These are phyloP conservation scores for Fonsecaea monophora DNA, from an alignment of 2,329 filamentous ascomycete genomes.

Conservation along the genomic window DNA sequence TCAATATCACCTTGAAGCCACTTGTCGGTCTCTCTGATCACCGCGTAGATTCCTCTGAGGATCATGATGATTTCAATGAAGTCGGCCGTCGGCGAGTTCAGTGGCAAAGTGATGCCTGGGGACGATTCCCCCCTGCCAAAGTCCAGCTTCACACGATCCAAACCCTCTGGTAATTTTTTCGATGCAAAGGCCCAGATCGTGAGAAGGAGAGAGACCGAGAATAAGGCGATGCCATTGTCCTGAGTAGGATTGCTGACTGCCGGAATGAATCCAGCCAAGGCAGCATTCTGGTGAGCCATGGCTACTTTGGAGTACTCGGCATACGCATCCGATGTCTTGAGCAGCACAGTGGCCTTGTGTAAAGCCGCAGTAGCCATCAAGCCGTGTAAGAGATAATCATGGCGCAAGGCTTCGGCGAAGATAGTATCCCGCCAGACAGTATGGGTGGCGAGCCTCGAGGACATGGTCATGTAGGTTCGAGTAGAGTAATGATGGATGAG, in stretches of 20 bases:
- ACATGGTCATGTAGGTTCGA: slow-evolving; percentile 45
- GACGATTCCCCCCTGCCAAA: slow-evolving; percentile 27
- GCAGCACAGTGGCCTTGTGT: slow-evolving; percentile 47
- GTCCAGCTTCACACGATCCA: slow-evolving; percentile 37
- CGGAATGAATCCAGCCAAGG: slow-evolving; percentile 39
- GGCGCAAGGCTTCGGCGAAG: slow-evolving; percentile 49
- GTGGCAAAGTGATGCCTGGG: slow-evolving; percentile 31
- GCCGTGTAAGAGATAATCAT: slow-evolving; percentile 52
- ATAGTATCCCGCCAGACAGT: slow-evolving; percentile 51
- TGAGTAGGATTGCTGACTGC: slow-evolving; percentile 37
- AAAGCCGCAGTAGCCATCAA: slow-evolving; percentile 50
- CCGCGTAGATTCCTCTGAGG: slow-evolving; percentile 38
- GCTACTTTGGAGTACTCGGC: slow-evolving; percentile 40
- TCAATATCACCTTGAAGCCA: slow-evolving; percentile 40
- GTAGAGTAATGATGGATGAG: slow-evolving; percentile 55
- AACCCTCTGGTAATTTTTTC: slow-evolving; percentile 37
- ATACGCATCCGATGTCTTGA: slow-evolving; percentile 36
- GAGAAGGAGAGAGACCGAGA: slow-evolving; percentile 38
- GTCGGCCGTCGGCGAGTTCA: slow-evolving; percentile 33
- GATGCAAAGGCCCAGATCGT: slow-evolving; percentile 40
- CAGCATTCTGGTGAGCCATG: slow-evolving; percentile 39
- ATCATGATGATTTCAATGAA: slow-evolving; percentile 40
- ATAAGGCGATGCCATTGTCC: slow-evolving; percentile 39
- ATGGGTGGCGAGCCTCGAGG: slow-evolving; percentile 39
- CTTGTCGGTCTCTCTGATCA: slow-evolving; percentile 38